Evolutionary conservation across 1,139 yeast genomes (phyloP).

Genomic region (Entelexis sorbosivorans): DNA sequence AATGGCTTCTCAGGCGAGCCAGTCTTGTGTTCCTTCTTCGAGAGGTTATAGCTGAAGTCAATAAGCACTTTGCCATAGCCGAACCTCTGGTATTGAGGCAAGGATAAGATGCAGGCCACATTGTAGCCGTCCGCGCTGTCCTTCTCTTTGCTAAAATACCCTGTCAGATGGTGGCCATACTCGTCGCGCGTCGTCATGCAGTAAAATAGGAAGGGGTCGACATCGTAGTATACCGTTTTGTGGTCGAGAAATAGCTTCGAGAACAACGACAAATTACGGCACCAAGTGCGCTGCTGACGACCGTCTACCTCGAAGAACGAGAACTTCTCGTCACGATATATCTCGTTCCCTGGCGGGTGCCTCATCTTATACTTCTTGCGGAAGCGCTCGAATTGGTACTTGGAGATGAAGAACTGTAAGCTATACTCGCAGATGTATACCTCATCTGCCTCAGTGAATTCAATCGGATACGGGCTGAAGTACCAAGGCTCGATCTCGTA

Average conservation of each 20-base stretch:
- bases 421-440: constrained; percentile 89
- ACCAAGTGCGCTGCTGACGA: constrained; percentile 89
- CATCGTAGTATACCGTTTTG: constrained; percentile 91
- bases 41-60: constrained; percentile 83
- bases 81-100: constrained; percentile 91
- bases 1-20: constrained; percentile 98
- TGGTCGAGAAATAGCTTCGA: constrained; percentile 87
- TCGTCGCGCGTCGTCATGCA: constrained; percentile 87
- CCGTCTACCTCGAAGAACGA: constrained; percentile 96
- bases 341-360: constrained; percentile 98
- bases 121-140: constrained; percentile 94
- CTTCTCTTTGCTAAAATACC: constrained; percentile 92
- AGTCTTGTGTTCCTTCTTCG: constrained; percentile 73
- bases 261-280: constrained; percentile 80
- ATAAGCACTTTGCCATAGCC: constrained; percentile 88
- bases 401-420: constrained; percentile 75
- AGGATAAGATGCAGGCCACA: constrained; percentile 89
- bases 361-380: constrained; percentile 67
- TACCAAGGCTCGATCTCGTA: constrained; percentile 97
- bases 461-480: constrained; percentile 93
- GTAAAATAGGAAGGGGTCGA: constrained; percentile 89
- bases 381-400: constrained; percentile 84
- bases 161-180: constrained; percentile 87
- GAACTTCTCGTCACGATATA: constrained; percentile 72
- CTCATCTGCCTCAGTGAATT: constrained; percentile 80